Conservation (phyloP, 768 basidiomycete genomes). For the Agaricus subrufescens region DNA sequence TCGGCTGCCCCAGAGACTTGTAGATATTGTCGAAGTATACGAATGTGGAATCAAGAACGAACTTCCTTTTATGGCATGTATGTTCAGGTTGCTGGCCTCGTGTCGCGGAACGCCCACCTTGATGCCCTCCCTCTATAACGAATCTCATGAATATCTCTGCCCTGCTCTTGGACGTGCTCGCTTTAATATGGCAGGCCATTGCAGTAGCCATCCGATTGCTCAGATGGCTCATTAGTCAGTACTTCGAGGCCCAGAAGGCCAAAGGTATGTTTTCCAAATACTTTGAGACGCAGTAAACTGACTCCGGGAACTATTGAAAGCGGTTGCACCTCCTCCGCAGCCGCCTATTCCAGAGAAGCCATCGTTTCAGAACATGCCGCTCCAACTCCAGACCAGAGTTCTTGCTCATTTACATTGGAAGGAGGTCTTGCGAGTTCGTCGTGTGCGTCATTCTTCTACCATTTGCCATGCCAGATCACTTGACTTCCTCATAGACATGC, state of each 20-base stretch:
- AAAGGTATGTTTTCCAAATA: background rate
- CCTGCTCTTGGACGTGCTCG: background rate
- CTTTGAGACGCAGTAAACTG: background rate
- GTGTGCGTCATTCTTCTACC: background rate
- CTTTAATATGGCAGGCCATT: slow-evolving; percentile 3
- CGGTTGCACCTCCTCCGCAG: background rate
- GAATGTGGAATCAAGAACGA: too few species aligned
- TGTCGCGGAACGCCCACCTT: background rate
- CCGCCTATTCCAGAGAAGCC: slow-evolving; percentile 1
- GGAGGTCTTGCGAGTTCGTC: slow-evolving; percentile 9
- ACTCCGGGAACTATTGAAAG: background rate
- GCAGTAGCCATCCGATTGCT: slow-evolving; percentile 1
- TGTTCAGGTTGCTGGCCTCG: slow-evolving; percentile 3
- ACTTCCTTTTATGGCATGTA: slow-evolving; percentile 3
- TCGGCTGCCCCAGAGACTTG: too few species aligned
- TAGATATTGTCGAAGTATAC: too few species aligned
- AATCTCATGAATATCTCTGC: slow-evolving; percentile 9
- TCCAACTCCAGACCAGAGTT: slow-evolving; percentile 5
- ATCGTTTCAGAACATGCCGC: slow-evolving; percentile 8
- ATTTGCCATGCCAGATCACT: background rate
- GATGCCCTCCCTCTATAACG: background rate
- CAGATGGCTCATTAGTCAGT: slow-evolving; percentile 8
- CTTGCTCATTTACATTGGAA: slow-evolving; percentile 9
- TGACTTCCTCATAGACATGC: slow-evolving; percentile 2
- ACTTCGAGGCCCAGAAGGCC: slow-evolving; percentile 1